Conservation (phyloP, 2,329 filamentous ascomycete species). For the Sclerotinia spermophila region DNA sequence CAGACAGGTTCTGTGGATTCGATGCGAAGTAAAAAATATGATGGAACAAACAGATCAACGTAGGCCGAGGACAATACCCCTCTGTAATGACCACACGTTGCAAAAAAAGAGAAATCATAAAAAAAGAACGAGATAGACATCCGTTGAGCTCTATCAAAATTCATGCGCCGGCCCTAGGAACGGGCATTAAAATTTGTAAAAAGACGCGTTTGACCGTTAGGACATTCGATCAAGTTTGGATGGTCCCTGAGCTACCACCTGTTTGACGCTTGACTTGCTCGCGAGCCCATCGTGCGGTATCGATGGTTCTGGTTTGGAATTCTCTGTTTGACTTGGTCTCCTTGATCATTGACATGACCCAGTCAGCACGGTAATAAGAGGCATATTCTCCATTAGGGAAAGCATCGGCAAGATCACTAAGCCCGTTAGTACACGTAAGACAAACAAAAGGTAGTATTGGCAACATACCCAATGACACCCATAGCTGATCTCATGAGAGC, state of each 20-base stretch:
- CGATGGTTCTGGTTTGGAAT: conserved; percentile 77
- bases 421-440: conserved; percentile 21
- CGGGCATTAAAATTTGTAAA: conserved; percentile 30
- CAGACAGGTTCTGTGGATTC: conserved; percentile 13
- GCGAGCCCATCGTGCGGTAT: conserved; percentile 94
- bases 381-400: conserved; percentile 88
- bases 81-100: conserved; percentile 32
- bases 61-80: conserved; percentile 39
- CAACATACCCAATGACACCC: conserved; percentile 87
- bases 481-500: conserved; percentile 88
- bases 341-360: conserved; percentile 85
- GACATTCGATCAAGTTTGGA: conserved; percentile 35
- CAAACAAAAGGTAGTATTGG: background rate
- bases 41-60: conserved; percentile 19
- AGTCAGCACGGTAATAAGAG: conserved; percentile 83
- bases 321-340: conserved; percentile 89
- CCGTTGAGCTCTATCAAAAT: conserved; percentile 29
- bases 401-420: conserved; percentile 85
- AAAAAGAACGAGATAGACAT: conserved; percentile 20
- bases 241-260: conserved; percentile 44
- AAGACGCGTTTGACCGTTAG: conserved; percentile 22
- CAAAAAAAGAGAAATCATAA: conserved; percentile 26
- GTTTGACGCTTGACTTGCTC: conserved; percentile 95
- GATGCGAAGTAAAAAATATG: conserved; percentile 4
- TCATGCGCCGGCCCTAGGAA: conserved; percentile 29